Base-by-base conservation (phyloP, 352 stramenopile genomes). In the Pythium sukuiense region DNA sequence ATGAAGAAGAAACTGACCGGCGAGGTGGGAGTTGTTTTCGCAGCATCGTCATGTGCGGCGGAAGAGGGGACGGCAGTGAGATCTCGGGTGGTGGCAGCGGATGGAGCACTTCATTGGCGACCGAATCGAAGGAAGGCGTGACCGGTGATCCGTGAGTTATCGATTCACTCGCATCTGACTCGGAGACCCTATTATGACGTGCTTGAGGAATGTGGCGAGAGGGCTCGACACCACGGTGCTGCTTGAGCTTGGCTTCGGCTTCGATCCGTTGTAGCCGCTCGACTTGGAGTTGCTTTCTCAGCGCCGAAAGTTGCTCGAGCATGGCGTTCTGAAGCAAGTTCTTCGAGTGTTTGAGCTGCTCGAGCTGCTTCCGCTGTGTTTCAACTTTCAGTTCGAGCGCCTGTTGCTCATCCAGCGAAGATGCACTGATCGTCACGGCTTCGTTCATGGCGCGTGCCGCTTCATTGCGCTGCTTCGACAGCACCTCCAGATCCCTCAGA, bases 371-470 rank as follows among this genome's bases (percentile, higher is more conserved):
- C 18, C 80, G 77, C 59, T 95, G 87, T 2, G 59, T 74, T 57
- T 87, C 79, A 3, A 95, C 62, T 61, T 86, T 79, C 14, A 55
- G 60, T 8, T 88, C 81, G 8, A 95, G 70, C 3, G 73, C 68
- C 50, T 93, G 83, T 43, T 95, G 87, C 58, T 95, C 87, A 32
- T 95, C 85, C 0, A 95, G 63, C 0, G 87, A 90, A 8, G 80
- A 90, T 16, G 85, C 87, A 52, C 83, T 93, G 63, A 93, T 92
- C 8, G 80, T 88, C 39, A 95, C 84, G 24, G 87, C 87, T 55
- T 93, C 87, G 55, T 91, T 93, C 87, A 95, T 93, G 0, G 87
- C 85, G 18, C 83, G 84, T 0, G 85, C 80, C 0, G 82, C 87
- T 27, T 95, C 85, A 45, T 95, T 93, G 30, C 87, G 81, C 54